Percentiles rank a stretch among this genome's conserved stretches.
Conservation (phyloP, 1,139 yeast species). For the Barnettozyma hawaiiensis region DNA sequence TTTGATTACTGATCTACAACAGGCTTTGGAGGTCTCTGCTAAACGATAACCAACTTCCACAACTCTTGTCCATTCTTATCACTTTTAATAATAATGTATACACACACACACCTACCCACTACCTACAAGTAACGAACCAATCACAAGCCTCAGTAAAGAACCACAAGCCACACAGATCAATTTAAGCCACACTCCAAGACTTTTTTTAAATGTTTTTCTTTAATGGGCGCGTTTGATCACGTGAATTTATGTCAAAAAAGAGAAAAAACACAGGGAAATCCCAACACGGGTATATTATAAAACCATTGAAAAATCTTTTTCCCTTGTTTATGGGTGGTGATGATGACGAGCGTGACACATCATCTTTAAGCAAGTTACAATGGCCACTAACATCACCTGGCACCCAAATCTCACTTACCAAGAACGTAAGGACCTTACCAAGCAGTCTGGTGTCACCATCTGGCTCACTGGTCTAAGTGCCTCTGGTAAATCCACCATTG, state of each 20-base stretch:
- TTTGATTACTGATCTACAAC: conserved; percentile 41
- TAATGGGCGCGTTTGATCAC: conserved; percentile 19
- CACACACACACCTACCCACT: no score
- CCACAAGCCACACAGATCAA: conserved; percentile 9
- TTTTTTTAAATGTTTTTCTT: neutral
- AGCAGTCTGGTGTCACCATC: conserved; percentile 82
- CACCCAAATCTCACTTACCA: conserved; percentile 81
- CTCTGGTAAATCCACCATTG: conserved; percentile 91
- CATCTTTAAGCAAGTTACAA: conserved; percentile 27
- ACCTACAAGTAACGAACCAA: conserved; percentile 4
- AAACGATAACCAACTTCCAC: neutral
- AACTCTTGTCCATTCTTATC: no score
- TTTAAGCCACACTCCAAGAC: conserved; percentile 12
- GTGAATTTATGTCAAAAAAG: conserved; percentile 24
- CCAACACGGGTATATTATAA: neutral
- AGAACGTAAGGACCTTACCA: conserved; percentile 66
- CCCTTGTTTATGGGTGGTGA: no score
- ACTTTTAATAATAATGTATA: neutral
- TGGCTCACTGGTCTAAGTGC: conserved; percentile 97
- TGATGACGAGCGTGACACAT: no score
- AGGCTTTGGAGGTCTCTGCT: conserved; percentile 14
- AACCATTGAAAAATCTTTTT: conserved; percentile 1
- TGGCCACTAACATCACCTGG: conserved; percentile 97
- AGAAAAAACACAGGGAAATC: no score
- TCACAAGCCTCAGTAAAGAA: neutral